Evolutionary conservation across 768 basidiomycete genomes (phyloP).

Genomic region (Lactifluus echinatus): DNA sequence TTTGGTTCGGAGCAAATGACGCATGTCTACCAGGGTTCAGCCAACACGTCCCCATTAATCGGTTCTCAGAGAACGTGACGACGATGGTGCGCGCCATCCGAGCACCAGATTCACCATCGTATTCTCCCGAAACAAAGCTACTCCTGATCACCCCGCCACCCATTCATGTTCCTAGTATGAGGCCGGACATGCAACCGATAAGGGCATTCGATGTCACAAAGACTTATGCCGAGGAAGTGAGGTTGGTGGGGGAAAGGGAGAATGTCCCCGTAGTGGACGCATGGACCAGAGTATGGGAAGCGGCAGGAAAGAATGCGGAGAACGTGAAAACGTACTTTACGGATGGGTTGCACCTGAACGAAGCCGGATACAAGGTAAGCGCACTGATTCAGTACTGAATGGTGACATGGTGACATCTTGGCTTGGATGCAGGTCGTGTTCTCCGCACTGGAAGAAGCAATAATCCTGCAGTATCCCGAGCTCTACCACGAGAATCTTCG

Average conservation of each 20-base stretch:
- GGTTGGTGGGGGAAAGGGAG: constrained; percentile 46
- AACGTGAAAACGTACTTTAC: constrained; percentile 43
- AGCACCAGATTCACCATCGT: constrained; percentile 50
- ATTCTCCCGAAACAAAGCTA: constrained; percentile 66
- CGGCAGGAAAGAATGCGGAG: constrained; percentile 51
- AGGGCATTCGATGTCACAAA: constrained; percentile 54
- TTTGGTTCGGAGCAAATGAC: constrained; percentile 93
- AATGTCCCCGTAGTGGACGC: constrained; percentile 61
- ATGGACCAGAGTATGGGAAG: constrained; percentile 68
- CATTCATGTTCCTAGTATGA: constrained; percentile 54
- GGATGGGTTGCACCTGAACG: constrained; percentile 79
- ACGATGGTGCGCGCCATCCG: constrained; percentile 55
- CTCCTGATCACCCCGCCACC: constrained; percentile 84
- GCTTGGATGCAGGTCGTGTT: constrained; percentile 47
- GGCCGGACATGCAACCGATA: constrained; percentile 45
- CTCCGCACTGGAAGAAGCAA: constrained; percentile 48
- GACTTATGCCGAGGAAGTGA: constrained; percentile 63
- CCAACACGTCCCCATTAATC: constrained; percentile 69
- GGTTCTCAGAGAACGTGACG: constrained; percentile 56
- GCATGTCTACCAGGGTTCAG: constrained; percentile 52
- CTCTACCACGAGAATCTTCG: constrained; percentile 56
- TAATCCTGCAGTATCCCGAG: constrained; percentile 53
- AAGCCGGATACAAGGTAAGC: constrained; percentile 64
- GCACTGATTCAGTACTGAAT: background rate
- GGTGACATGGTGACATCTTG: background rate